Evolutionary conservation across 1,284 basidiomycete species (phyloP), one percentile per base, ranked within the genome.

Genomic region (Marasmius fiardii): DNA sequence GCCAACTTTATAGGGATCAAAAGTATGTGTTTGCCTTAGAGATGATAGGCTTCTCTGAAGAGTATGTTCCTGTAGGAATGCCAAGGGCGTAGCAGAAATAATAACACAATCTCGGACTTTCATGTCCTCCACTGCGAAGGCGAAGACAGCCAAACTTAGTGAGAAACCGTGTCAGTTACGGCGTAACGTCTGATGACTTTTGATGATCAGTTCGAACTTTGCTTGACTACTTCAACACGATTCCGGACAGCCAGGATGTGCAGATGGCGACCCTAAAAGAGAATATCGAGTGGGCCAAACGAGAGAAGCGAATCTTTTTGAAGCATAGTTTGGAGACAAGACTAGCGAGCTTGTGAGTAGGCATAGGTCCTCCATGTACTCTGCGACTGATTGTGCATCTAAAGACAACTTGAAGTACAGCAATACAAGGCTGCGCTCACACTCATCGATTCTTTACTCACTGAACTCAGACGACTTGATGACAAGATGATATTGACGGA

Each of bases 401-500:
- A 12, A 57, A 83, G 90, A 11, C 89, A 93, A 73, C 82, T 95
- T 45, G 92, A 94, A 57, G 80, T 85, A 0, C 77, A 82, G 47
- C 84, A 90, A 64, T 93, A 87, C 75, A 88, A 90, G 64, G 81
- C 86, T 0, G 94, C 96, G 0, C 77, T 98, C 8, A 68, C 82
- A 0, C 82, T 95, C 57, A 95, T 98, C 60, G 93, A 95, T 60
- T 77, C 79, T 0, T 80, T 99, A 16, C 81, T 98, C 26, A 89
- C 88, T 7, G 96, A 98, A 70, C 82, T 99, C 45, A 94, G 93
- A 73, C 85, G 89, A 44, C 77, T 99, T 21, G 96, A 99, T 69
- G 96, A 98, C 78, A 99, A 98, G 79, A 92, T 97, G 83, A 92
- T 98, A 63, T 80, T 99, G 21, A 98, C 95, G 1, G 96, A 99